phyloP scores from a whole-genome alignment of 495 filamentous ascomycete genomes.

The Penicillium egyptiacum region DNA sequence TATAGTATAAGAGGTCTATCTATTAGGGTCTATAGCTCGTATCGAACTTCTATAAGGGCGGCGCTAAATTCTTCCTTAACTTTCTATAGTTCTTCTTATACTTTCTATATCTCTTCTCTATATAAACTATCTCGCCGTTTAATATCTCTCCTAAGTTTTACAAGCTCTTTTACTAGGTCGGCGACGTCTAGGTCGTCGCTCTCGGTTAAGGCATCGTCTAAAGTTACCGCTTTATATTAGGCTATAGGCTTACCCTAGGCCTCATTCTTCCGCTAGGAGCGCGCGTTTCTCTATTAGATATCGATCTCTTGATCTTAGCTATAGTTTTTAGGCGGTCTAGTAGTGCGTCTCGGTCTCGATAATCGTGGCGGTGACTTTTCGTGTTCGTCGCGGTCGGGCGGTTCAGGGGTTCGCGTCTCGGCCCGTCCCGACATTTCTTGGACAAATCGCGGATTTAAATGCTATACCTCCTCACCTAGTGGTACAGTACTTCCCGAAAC shows the following conservation, averaged over 20 bases:
- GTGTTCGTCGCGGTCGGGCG: slow-evolving; percentile 8
- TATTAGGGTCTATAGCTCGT: too few relatives aligned
- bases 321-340: slow-evolving; percentile 11
- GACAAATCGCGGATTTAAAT: too few relatives aligned
- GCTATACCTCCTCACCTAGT: too few relatives aligned
- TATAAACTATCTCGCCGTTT: slow-evolving; percentile 21
- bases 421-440: neutral
- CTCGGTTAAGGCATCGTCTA: slow-evolving; percentile 21
- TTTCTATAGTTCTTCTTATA: slow-evolving; percentile 22
- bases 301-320: slow-evolving; percentile 7
- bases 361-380: slow-evolving; percentile 20
- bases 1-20: too few relatives aligned
- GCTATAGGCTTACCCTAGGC: slow-evolving; percentile 10
- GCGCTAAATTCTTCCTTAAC: slow-evolving; percentile 22
- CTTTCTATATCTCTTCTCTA: too few relatives aligned
- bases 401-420: neutral
- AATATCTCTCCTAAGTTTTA: slow-evolving; percentile 3
- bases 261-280: slow-evolving; percentile 14
- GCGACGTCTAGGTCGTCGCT: slow-evolving; percentile 18
- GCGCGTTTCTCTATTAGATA: slow-evolving; percentile 1
- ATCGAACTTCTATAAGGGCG: slow-evolving; percentile 17
- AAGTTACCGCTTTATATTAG: slow-evolving; percentile 17
- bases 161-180: slow-evolving; percentile 18
- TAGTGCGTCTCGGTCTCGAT: slow-evolving; percentile 19
- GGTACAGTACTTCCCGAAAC: too few relatives aligned